Evolutionary conservation across 2,329 filamentous ascomycete genomes (phyloP), one percentile per base, ranked within the genome.

Genomic region (Alternaria alternata): DNA sequence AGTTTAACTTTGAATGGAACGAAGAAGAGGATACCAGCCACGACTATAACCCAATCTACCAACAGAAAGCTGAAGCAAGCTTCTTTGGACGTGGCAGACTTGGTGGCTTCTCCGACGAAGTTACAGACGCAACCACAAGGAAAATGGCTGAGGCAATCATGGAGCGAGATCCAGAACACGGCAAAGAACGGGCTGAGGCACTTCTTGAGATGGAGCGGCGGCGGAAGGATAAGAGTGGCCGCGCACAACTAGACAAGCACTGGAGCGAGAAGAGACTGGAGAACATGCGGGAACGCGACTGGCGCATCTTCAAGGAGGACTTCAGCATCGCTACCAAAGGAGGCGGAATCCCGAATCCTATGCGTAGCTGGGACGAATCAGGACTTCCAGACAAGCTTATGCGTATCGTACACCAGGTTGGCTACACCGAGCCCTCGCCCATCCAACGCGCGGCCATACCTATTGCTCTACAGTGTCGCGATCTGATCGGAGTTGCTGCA

Each of bases 1-100:
- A 99, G 78, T 99, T 99, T 83, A 99, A 97, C 73, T 99, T 99
- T 72, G 95, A 96, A 71, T 99, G 95, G 95, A 96, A 97, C 69
- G 87, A 88, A 1, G 92, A 96, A 62, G 95, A 99, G 75, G 95
- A 99, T 78, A 99, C 95, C 0, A 94, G 90, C 66, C 86, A 84
- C 3, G 90, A 92, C 68, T 91, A 93, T 75, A 94, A 97, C 70
- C 91, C 92, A 1, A 84, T 95, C 39, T 96, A 96, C 76, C 85
- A 90, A 51, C 82, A 88, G 26, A 85, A 87, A 39, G 84, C 88
- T 3, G 87, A 91, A 63, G 85, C 87, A 4, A 88, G 87, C 60
- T 90, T 93, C 80, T 92, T 87, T 70, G 89, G 89, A 0, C 84
- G 89, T 54, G 89, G 89, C 32, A 83, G 86, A 63, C 79, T 91